Percentiles rank a stretch among this genome's conserved stretches.
These are phyloP conservation scores for Rhododendron ovatum DNA, from an alignment of 148 eudicot species.

Conservation along the genomic window DNA sequence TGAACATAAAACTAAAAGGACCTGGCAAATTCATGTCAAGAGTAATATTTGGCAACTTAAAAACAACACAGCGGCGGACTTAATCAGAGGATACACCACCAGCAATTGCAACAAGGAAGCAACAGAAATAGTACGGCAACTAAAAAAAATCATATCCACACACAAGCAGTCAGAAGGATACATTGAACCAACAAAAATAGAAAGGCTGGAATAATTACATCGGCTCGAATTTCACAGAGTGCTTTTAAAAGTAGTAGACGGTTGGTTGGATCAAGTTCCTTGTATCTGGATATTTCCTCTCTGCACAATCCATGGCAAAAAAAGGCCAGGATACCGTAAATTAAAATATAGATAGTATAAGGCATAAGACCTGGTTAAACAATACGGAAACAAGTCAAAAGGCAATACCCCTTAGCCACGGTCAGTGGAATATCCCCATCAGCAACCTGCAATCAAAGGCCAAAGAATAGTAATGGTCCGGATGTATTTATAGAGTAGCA, in stretches of 20 bases:
- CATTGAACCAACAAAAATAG: not conserved
- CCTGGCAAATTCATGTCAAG: not conserved
- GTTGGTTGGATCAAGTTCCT: constrained; percentile 65
- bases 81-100: not conserved
- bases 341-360: not conserved
- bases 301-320: constrained; percentile 35
- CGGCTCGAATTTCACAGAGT: constrained; percentile 80
- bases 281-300: constrained; percentile 68
- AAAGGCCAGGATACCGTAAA: not conserved
- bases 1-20: not conserved
- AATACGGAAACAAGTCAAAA: not conserved
- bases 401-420: constrained; percentile 67
- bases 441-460: constrained; percentile 59
- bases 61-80: not conserved
- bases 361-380: not conserved
- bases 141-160: not conserved
- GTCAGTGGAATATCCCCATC: constrained; percentile 72
- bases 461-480: constrained; percentile 3
- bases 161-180: not conserved
- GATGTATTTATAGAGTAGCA: not conserved
- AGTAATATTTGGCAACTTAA: not conserved
- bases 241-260: constrained; percentile 79
- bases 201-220: constrained; percentile 31
- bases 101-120: not conserved
- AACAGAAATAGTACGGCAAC: not conserved